phyloP scores from a whole-genome alignment of 176 grass and related monocot genomes.

The Thinopyrum elongatum region DNA sequence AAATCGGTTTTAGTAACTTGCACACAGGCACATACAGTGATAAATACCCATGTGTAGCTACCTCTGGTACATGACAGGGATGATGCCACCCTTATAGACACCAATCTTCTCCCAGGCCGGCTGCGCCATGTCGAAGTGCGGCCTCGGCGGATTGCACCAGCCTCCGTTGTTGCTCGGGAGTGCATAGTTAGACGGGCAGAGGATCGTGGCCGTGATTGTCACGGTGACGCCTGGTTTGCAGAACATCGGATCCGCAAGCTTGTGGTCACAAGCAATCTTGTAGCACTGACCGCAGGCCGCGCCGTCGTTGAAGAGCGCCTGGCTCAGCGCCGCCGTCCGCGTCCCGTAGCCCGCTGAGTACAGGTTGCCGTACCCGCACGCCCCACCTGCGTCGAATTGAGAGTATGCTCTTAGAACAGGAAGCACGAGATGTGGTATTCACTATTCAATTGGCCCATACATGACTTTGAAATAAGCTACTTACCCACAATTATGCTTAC shows the following conservation, averaged over 20 bases:
- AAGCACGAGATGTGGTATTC: not conserved
- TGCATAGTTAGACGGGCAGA: constrained; percentile 35
- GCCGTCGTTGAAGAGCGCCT: constrained; percentile 48
- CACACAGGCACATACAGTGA: not conserved
- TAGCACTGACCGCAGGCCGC: constrained; percentile 43
- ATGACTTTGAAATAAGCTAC: not conserved
- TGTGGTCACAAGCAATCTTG: constrained; percentile 46
- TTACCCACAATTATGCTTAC: no score
- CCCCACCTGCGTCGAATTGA: constrained; percentile 32
- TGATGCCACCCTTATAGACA: constrained; percentile 45
- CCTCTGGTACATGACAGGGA: constrained; percentile 53
- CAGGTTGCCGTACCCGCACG: constrained; percentile 55
- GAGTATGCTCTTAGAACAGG: not conserved
- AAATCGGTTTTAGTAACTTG: not conserved
- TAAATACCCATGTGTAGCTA: not conserved
- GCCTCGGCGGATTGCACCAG: constrained; percentile 43
- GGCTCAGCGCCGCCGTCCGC: constrained; percentile 50
- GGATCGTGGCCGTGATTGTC: constrained; percentile 37
- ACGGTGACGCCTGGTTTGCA: constrained; percentile 27
- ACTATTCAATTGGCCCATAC: no score
- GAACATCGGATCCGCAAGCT: not conserved
- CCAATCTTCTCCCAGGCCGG: constrained; percentile 59
- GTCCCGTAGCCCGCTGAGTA: constrained; percentile 35
- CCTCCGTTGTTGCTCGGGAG: constrained; percentile 25
- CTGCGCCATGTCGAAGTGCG: constrained; percentile 50